Conservation (phyloP, 2,329 filamentous ascomycete genomes). For the Calonectria crousiana region DNA sequence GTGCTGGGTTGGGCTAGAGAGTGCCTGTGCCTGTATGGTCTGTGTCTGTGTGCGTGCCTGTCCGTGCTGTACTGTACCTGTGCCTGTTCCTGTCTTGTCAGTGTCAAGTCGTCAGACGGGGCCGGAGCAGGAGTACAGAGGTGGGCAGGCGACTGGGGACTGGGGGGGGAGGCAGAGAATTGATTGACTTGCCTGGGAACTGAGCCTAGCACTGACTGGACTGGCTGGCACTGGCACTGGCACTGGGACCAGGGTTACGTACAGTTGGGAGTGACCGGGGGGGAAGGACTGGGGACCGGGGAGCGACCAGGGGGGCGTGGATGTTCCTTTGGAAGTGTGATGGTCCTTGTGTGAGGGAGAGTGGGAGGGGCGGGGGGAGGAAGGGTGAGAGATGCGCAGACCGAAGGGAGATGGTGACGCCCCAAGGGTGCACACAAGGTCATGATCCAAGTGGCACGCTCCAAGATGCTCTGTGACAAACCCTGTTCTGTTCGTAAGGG, state of each 20-base stretch:
- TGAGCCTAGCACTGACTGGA: constrained; percentile 26
- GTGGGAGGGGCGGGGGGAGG: constrained; percentile 20
- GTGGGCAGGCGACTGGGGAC: constrained; percentile 28
- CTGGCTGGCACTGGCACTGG: constrained; percentile 25
- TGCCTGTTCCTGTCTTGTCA: constrained; percentile 29
- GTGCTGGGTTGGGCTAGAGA: constrained; percentile 25
- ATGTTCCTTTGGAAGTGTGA: constrained; percentile 24
- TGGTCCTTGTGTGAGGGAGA: constrained; percentile 14
- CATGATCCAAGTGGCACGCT: constrained; percentile 22
- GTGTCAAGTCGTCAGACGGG: constrained; percentile 40
- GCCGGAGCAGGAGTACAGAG: constrained; percentile 23
- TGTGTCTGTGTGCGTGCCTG: constrained; percentile 33
- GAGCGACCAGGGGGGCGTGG: constrained; percentile 34
- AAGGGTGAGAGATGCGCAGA: constrained; percentile 32
- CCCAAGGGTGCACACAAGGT: constrained; percentile 15
- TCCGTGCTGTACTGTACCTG: constrained; percentile 34
- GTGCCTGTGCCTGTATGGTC: constrained; percentile 32
- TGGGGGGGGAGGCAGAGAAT: constrained; percentile 20
- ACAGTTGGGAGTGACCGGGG: constrained; percentile 27
- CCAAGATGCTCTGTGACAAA: constrained; percentile 39
- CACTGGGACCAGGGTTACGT: constrained; percentile 36
- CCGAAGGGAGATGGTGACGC: constrained; percentile 18
- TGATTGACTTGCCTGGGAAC: constrained; percentile 37
- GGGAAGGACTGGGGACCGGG: constrained; percentile 40
- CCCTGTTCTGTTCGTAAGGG: constrained; percentile 38